phyloP scores from a whole-genome alignment of 179 eudicot species.

The Corrigiola litoralis region DNA sequence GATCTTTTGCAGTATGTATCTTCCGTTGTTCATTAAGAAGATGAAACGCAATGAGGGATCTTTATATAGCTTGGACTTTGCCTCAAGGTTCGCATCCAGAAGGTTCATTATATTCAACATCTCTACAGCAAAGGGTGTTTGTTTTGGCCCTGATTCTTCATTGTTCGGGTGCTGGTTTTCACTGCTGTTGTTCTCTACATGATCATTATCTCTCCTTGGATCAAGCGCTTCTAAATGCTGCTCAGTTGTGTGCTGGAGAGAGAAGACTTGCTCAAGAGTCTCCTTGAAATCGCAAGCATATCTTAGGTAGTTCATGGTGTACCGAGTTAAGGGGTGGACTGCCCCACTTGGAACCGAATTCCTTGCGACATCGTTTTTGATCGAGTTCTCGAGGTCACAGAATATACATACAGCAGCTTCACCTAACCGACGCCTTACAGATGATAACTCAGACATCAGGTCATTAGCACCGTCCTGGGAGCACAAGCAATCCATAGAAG shows the following conservation, averaged over 20 bases:
- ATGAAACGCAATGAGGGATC: conserved; percentile 53
- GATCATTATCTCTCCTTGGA: not conserved
- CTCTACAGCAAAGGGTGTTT: conserved; percentile 42
- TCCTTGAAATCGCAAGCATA: conserved; percentile 71
- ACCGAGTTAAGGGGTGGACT: conserved; percentile 75
- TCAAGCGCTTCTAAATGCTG: conserved; percentile 6
- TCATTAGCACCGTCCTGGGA: conserved; percentile 29
- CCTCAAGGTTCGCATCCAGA: conserved; percentile 51
- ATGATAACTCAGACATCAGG: conserved; percentile 33
- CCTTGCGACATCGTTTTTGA: conserved; percentile 47
- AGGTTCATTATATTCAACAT: conserved; percentile 45
- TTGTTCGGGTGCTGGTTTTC: conserved; percentile 1
- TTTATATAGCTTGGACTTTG: conserved; percentile 58
- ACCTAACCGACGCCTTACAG: conserved; percentile 38
- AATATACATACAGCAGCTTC: conserved; percentile 55
- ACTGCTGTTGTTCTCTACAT: not conserved
- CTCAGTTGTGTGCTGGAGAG: conserved; percentile 12
- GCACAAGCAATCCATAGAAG: conserved; percentile 20
- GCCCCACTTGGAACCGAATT: conserved; percentile 68
- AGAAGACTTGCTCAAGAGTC: conserved; percentile 51
- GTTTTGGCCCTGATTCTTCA: conserved; percentile 6
- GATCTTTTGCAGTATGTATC: conserved; percentile 70
- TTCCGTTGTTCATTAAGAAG: conserved; percentile 79
- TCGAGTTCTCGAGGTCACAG: conserved; percentile 61
- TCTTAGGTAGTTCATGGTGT: conserved; percentile 63